A percentile compares a stretch with the other conserved stretches of the same genome.
phyloP scores from a whole-genome alignment of 2,329 filamentous ascomycete genomes.

The Colletotrichum lupini region DNA sequence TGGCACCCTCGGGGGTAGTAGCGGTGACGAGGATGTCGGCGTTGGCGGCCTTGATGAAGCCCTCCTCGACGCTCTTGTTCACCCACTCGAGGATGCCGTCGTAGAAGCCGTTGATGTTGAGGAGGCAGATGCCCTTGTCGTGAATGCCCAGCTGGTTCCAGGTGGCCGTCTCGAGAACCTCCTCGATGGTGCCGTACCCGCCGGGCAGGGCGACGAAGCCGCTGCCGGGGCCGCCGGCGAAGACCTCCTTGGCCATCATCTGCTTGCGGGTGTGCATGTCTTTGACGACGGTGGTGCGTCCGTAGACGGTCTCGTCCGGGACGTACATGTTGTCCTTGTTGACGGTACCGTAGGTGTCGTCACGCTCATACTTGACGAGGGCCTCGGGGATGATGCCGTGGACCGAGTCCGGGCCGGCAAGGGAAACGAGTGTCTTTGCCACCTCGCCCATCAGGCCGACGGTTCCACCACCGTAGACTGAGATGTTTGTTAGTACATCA shows the following conservation, averaged over 20 bases:
- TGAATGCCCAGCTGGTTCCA: slow-evolving; percentile 99
- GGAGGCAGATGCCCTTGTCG: slow-evolving; percentile 78
- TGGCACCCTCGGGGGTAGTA: slow-evolving; percentile 76
- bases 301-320: slow-evolving; percentile 76
- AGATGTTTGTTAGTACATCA: slow-evolving; percentile 22
- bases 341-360: slow-evolving; percentile 63
- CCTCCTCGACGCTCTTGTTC: slow-evolving; percentile 76
- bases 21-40: slow-evolving; percentile 84
- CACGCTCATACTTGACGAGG: slow-evolving; percentile 82
- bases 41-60: slow-evolving; percentile 80
- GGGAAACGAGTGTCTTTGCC: slow-evolving; percentile 84
- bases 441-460: slow-evolving; percentile 96
- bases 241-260: slow-evolving; percentile 90
- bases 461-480: slow-evolving; percentile 94
- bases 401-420: slow-evolving; percentile 83
- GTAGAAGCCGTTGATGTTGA: slow-evolving; percentile 93
- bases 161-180: slow-evolving; percentile 89
- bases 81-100: slow-evolving; percentile 89
- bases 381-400: slow-evolving; percentile 95
- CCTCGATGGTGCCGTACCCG: slow-evolving; percentile 95
- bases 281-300: slow-evolving; percentile 85
- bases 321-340: slow-evolving; percentile 64
- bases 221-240: slow-evolving; percentile 81
- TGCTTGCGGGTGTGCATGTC: slow-evolving; percentile 98
- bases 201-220: slow-evolving; percentile 91